Evolutionary conservation across 2,329 filamentous ascomycete species (phyloP).

Genomic region (Ophiocordyceps camponoti-leonardi): DNA sequence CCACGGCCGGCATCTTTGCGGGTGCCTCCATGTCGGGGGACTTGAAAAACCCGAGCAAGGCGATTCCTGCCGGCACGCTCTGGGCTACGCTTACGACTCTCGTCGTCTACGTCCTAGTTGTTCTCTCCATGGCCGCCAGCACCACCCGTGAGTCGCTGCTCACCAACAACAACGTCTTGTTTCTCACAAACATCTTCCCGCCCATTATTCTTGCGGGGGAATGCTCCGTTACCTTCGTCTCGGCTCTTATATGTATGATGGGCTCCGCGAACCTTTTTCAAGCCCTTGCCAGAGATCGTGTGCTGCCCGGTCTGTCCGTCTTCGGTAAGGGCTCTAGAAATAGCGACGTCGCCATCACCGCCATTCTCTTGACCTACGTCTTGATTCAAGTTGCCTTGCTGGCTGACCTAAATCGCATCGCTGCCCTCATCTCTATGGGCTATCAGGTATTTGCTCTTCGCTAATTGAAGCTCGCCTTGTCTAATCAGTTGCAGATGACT

Average conservation of each 20-base stretch:
- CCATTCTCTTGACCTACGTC: constrained; percentile 58
- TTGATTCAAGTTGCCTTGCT: constrained; percentile 68
- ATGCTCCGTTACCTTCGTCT: constrained; percentile 70
- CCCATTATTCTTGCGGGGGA: constrained; percentile 64
- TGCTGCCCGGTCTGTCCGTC: constrained; percentile 57
- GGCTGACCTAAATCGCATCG: constrained; percentile 73
- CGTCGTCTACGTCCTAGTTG: constrained; percentile 56
- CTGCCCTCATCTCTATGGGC: constrained; percentile 78
- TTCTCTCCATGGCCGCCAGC: constrained; percentile 61
- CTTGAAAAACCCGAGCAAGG: constrained; percentile 62
- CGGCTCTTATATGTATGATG: constrained; percentile 72
- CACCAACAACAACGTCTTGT: constrained; percentile 61
- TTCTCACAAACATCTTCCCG: constrained; percentile 62
- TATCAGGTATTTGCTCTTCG: constrained; percentile 39
- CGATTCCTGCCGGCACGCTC: constrained; percentile 72
- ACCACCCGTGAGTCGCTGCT: constrained; percentile 60
- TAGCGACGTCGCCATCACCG: constrained; percentile 58
- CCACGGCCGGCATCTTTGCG: constrained; percentile 40
- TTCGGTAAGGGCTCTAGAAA: constrained; percentile 60
- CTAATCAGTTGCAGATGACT: constrained; percentile 47
- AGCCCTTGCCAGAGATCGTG: constrained; percentile 60
- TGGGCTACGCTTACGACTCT: constrained; percentile 65
- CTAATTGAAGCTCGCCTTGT: background rate
- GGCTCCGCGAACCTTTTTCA: constrained; percentile 73
- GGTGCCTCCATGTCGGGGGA: constrained; percentile 88